Conservation (phyloP, 495 filamentous ascomycete species). For the Extremus antarcticus region DNA sequence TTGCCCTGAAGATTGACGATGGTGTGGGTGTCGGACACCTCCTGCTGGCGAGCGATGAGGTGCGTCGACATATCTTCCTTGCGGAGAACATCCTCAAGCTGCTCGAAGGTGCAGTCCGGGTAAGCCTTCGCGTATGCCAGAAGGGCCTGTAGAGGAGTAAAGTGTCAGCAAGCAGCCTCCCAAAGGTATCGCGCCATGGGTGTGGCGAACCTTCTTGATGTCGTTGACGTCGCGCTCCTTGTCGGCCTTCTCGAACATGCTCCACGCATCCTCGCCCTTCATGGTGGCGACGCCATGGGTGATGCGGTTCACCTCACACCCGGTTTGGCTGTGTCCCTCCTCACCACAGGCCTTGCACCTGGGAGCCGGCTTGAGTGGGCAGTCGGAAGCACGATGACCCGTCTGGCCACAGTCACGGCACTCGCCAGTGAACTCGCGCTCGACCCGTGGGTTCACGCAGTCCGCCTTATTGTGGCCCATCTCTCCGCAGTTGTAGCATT, state of each 20-base stretch:
- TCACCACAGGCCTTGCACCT: constrained; percentile 66
- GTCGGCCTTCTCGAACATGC: constrained; percentile 48
- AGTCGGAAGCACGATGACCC: constrained; percentile 61
- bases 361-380: constrained; percentile 51
- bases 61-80: constrained; percentile 48
- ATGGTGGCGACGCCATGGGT: constrained; percentile 52
- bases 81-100: constrained; percentile 69
- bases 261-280: constrained; percentile 60
- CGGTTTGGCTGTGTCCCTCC: constrained; percentile 47
- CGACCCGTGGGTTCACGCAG: constrained; percentile 52
- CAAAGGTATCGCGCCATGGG: not conserved
- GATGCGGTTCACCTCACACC: constrained; percentile 57
- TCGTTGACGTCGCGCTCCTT: constrained; percentile 57
- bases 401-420: constrained; percentile 58
- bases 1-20: constrained; percentile 80
- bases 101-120: constrained; percentile 51
- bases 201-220: constrained; percentile 62
- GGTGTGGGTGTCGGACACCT: constrained; percentile 49
- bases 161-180: not conserved
- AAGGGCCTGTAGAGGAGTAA: constrained; percentile 38
- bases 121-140: constrained; percentile 64
- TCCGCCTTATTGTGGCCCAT: constrained; percentile 57
- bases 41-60: constrained; percentile 63
- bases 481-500: constrained; percentile 74
- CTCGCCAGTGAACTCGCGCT: constrained; percentile 47